Conservation (phyloP, 2,329 filamentous ascomycete genomes). For the Beauveria brongniartii region DNA sequence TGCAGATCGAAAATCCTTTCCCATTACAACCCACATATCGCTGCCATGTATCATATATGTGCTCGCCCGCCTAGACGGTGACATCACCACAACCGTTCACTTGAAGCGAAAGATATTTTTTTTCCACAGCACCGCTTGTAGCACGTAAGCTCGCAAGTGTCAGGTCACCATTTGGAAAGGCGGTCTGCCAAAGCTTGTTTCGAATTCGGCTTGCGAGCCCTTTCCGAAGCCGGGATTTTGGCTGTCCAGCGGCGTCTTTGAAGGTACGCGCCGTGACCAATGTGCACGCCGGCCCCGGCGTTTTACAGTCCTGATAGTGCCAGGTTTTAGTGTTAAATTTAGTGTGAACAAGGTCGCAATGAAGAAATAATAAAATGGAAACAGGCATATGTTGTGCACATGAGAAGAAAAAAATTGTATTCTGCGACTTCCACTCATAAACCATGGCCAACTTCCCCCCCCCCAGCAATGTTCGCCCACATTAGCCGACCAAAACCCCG, state of each 20-base stretch:
- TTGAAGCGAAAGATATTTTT: not conserved
- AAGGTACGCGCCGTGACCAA: too few relatives aligned
- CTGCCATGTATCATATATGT: too few relatives aligned
- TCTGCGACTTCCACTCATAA: not conserved
- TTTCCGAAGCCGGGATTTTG: too few relatives aligned
- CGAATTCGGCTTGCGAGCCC: too few relatives aligned
- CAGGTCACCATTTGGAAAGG: too few relatives aligned
- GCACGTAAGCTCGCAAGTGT: too few relatives aligned
- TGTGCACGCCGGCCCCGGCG: too few relatives aligned
- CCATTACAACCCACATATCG: not conserved
- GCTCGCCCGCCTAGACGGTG: too few relatives aligned
- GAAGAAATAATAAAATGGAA: not conserved
- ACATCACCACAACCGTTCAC: not conserved
- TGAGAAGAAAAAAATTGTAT: not conserved
- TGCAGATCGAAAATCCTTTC: slow-evolving; percentile 7
- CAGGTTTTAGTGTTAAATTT: not conserved
- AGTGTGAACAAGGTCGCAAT: not conserved
- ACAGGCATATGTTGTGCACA: not conserved
- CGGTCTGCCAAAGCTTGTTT: too few relatives aligned
- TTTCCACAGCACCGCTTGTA: not conserved
- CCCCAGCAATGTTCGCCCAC: slow-evolving; percentile 2
- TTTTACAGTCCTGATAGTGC: too few relatives aligned
- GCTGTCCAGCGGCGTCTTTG: too few relatives aligned
- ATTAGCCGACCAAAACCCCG: not conserved
- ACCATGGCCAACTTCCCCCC: not conserved